A percentile compares a stretch with the other conserved stretches of the same genome.
Evolutionary conservation across 306 rosid species (phyloP).

Genomic region (Corylus heterophylla): DNA sequence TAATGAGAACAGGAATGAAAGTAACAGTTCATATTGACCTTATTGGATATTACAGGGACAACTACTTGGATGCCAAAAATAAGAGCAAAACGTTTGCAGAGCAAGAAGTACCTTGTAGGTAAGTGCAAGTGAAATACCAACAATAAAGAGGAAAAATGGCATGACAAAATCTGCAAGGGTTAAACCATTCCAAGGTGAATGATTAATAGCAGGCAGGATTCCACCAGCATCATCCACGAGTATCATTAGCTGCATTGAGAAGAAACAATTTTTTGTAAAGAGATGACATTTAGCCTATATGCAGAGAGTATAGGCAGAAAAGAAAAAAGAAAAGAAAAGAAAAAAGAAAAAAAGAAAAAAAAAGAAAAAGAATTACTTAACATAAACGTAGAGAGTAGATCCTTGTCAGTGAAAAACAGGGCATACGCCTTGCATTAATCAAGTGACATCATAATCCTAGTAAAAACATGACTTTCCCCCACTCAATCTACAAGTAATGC

Average conservation of each 20-base stretch:
- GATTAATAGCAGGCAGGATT: conserved; percentile 76
- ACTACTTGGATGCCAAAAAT: neutral
- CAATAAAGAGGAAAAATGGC: conserved; percentile 96
- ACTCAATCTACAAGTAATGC: neutral
- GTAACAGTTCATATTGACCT: neutral
- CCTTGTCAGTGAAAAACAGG: neutral
- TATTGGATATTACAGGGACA: neutral
- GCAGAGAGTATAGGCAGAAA: neutral
- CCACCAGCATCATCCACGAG: conserved; percentile 94
- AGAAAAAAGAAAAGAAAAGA: too few species aligned
- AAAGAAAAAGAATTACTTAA: neutral
- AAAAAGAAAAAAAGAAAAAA: too few species aligned
- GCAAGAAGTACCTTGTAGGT: conserved; percentile 73
- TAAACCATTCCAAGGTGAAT: conserved; percentile 97
- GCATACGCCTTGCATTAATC: neutral
- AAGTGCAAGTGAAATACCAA: conserved; percentile 86
- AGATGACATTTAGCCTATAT: neutral
- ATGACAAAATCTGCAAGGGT: conserved; percentile 90
- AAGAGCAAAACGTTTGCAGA: neutral
- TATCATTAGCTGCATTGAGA: conserved; percentile 83
- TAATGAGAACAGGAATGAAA: neutral
- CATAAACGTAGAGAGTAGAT: neutral
- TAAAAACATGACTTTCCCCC: neutral
- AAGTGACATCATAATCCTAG: neutral
- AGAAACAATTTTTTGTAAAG: neutral